These are phyloP conservation scores for Pleurostoma richardsiae DNA, from an alignment of 2,329 filamentous ascomycete species.

Conservation along the genomic window DNA sequence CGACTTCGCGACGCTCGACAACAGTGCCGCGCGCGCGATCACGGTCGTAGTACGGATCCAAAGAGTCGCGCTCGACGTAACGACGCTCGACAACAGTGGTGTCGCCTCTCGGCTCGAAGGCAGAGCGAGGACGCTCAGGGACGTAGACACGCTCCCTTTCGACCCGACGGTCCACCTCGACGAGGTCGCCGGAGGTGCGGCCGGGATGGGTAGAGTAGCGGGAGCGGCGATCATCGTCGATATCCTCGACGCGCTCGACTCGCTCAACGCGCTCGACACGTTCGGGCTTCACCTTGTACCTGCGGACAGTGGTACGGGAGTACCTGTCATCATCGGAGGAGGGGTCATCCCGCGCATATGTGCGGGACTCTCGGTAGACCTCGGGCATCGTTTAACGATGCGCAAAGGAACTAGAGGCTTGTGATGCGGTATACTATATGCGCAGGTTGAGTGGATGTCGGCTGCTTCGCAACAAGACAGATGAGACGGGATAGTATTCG, in stretches of 20 bases:
- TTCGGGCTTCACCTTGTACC: slow-evolving; percentile 44
- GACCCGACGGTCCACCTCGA: slow-evolving; percentile 36
- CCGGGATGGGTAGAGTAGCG: slow-evolving; percentile 30
- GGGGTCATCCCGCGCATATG: slow-evolving; percentile 23
- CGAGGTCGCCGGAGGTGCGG: slow-evolving; percentile 32
- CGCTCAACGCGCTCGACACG: slow-evolving; percentile 34
- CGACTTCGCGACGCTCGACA: slow-evolving; percentile 7
- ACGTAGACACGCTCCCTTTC: slow-evolving; percentile 28
- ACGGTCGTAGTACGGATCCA: slow-evolving; percentile 4
- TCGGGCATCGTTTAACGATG: slow-evolving; percentile 17
- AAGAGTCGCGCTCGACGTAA: slow-evolving; percentile 18
- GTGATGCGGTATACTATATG: not conserved
- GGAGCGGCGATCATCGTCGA: slow-evolving; percentile 41
- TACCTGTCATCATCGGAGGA: slow-evolving; percentile 39
- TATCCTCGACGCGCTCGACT: slow-evolving; percentile 29
- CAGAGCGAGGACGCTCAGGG: slow-evolving; percentile 47
- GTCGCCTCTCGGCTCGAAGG: slow-evolving; percentile 29
- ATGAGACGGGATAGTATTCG: not conserved
- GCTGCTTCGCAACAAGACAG: not conserved
- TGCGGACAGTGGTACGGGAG: slow-evolving; percentile 42
- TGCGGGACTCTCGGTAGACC: slow-evolving; percentile 27
- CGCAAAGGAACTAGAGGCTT: not conserved
- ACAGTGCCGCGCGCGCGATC: slow-evolving; percentile 6
- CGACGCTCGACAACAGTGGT: slow-evolving; percentile 21
- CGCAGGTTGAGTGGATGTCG: not conserved